A percentile compares a stretch with the other conserved stretches of the same genome.
Evolutionary conservation across 148 eudicot species (phyloP).

Genomic region (Camellia japonica): DNA sequence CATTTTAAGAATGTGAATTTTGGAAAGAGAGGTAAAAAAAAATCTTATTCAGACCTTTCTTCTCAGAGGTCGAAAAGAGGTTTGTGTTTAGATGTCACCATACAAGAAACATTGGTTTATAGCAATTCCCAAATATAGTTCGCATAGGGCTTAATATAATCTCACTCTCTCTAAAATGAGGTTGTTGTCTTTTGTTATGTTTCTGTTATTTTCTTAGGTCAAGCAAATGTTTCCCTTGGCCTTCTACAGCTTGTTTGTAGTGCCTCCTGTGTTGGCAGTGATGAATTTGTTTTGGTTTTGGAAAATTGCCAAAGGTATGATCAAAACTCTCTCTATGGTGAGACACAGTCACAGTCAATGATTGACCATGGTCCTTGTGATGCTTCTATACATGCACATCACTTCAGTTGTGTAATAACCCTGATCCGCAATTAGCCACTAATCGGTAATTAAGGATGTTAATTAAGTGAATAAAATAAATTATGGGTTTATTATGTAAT

Average conservation of each 20-base stretch:
- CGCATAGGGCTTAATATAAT: not conserved
- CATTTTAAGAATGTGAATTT: not conserved
- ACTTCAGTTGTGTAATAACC: no score
- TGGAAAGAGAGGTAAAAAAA: not conserved
- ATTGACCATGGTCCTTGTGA: not conserved
- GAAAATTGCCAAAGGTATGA: slow-evolving; percentile 83
- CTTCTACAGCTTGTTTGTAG: slow-evolving; percentile 42
- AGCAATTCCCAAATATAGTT: not conserved
- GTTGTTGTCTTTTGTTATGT: not conserved
- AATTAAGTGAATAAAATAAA: no score
- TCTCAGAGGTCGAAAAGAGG: not conserved
- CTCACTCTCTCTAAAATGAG: not conserved
- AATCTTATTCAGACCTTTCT: not conserved
- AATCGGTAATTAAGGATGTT: no score
- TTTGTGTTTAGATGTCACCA: not conserved
- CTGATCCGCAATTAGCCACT: no score
- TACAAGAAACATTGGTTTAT: not conserved
- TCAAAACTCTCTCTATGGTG: slow-evolving; percentile 69
- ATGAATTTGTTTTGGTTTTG: slow-evolving; percentile 84
- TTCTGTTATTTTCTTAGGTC: slow-evolving; percentile 43
- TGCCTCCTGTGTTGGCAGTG: slow-evolving; percentile 48
- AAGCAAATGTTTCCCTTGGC: slow-evolving; percentile 52
- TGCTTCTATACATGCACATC: not conserved
- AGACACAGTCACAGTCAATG: slow-evolving; percentile 37
- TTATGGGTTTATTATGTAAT: no score